Evolutionary conservation across 1,284 basidiomycete genomes (phyloP).

Genomic region (Microbotryum scabiosae): DNA sequence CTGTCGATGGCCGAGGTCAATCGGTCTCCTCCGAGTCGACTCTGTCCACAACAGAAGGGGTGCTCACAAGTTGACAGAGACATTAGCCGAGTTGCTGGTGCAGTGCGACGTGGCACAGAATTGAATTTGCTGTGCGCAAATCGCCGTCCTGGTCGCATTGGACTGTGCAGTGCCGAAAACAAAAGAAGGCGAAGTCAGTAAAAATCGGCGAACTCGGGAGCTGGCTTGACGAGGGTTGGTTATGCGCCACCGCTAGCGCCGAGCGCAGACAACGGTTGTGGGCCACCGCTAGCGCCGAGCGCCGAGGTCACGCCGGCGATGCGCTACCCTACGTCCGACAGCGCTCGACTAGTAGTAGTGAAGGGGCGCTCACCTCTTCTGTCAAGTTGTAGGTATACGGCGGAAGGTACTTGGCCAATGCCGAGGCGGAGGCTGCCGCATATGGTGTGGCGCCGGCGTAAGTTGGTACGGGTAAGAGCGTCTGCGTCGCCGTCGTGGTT

Average conservation of each 20-base stretch:
- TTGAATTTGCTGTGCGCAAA: constrained; percentile 18
- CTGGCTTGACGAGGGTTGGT: neutral
- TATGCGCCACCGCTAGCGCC: neutral
- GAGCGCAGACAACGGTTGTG: neutral
- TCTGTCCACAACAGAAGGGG: too few species aligned
- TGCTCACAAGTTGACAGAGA: constrained; percentile 21
- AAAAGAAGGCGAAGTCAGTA: neutral
- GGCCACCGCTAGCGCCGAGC: too few species aligned
- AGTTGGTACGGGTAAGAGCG: constrained; percentile 1
- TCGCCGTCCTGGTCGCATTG: constrained; percentile 9
- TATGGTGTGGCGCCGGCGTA: constrained; percentile 4
- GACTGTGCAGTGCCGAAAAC: constrained; percentile 1
- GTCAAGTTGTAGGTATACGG: constrained; percentile 23
- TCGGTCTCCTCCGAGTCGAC: too few species aligned
- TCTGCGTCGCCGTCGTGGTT: neutral
- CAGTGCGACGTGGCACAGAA: constrained; percentile 13
- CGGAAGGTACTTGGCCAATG: constrained; percentile 10
- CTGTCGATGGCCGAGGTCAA: too few species aligned
- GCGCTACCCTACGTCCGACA: too few species aligned
- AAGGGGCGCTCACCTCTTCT: constrained; percentile 5
- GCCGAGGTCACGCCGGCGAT: too few species aligned
- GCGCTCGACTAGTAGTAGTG: too few species aligned
- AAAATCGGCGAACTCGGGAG: neutral
- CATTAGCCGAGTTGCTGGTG: neutral
- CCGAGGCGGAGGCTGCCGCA: constrained; percentile 4